phyloP scores from a whole-genome alignment of 2,329 filamentous ascomycete genomes.

The Aplosporella prunicola region DNA sequence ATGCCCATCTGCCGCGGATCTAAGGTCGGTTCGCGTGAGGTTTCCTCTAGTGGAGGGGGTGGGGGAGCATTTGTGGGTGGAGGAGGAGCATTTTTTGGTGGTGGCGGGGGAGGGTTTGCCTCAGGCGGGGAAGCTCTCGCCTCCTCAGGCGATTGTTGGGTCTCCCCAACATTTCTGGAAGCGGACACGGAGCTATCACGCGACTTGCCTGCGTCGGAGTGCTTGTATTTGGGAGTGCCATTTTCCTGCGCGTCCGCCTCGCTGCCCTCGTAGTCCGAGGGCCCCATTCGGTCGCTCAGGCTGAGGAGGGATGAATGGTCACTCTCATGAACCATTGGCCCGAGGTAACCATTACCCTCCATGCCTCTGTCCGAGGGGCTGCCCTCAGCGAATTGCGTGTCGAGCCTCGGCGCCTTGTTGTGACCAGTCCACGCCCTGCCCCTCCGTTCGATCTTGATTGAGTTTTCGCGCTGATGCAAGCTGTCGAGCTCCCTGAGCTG shows the following conservation, averaged over 20 bases:
- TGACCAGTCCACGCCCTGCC: slow-evolving; percentile 63
- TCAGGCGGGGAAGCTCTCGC: too few relatives aligned
- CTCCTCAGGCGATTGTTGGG: slow-evolving; percentile 8
- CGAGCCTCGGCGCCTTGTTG: slow-evolving; percentile 20
- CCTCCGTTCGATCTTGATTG: slow-evolving; percentile 51
- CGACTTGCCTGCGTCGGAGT: slow-evolving; percentile 57
- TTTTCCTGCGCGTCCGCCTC: slow-evolving; percentile 39
- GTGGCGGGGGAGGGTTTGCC: slow-evolving; percentile 37
- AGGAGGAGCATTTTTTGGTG: slow-evolving; percentile 40
- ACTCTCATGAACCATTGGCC: slow-evolving; percentile 31
- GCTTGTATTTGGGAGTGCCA: slow-evolving; percentile 65
- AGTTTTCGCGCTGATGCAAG: slow-evolving; percentile 49
- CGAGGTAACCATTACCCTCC: too few relatives aligned
- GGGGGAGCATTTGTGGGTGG: background rate
- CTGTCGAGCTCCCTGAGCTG: slow-evolving; percentile 62
- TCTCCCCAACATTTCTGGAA: background rate
- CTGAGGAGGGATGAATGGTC: slow-evolving; percentile 39
- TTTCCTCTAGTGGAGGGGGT: too few relatives aligned
- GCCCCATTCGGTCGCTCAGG: slow-evolving; percentile 49
- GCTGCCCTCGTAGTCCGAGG: slow-evolving; percentile 22
- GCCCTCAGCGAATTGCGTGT: slow-evolving; percentile 26
- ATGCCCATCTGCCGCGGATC: background rate
- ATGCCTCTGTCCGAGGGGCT: slow-evolving; percentile 18
- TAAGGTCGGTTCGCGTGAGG: slow-evolving; percentile 14
- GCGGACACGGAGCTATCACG: slow-evolving; percentile 2